Evolutionary conservation across 176 grass and related monocot species (phyloP).

Genomic region (Coix lacrymajobi): DNA sequence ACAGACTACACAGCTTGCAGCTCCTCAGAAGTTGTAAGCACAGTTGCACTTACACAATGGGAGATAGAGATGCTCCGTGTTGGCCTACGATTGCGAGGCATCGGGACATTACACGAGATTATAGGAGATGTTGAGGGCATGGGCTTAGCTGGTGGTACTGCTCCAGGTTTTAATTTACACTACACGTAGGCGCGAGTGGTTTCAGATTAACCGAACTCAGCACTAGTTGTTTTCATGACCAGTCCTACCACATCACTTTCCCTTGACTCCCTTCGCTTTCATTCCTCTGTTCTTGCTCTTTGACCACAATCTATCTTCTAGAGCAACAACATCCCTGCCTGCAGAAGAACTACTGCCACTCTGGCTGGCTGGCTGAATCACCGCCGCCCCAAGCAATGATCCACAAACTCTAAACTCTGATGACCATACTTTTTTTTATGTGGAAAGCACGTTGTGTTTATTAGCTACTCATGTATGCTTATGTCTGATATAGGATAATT

Average conservation of each 20-base stretch:
- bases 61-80: not conserved
- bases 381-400: too few relatives aligned
- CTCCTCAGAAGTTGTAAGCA: not conserved
- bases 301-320: not conserved
- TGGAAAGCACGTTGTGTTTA: not conserved
- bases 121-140: not conserved
- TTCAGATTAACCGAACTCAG: not conserved
- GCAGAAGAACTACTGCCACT: not conserved
- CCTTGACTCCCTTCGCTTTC: too few relatives aligned
- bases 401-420: too few relatives aligned
- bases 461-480: not conserved
- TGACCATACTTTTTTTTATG: constrained; percentile 15
- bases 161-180: not conserved
- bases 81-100: not conserved
- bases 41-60: not conserved
- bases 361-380: too few relatives aligned
- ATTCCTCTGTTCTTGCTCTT: not conserved
- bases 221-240: too few relatives aligned
- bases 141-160: fast-evolving
- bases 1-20: too few relatives aligned
- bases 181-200: not conserved
- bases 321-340: not conserved
- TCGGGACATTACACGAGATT: not conserved
- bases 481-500: constrained; percentile 2
- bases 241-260: too few relatives aligned